phyloP scores from a whole-genome alignment of 768 basidiomycete genomes.

The Mrakia hoshinonis region DNA sequence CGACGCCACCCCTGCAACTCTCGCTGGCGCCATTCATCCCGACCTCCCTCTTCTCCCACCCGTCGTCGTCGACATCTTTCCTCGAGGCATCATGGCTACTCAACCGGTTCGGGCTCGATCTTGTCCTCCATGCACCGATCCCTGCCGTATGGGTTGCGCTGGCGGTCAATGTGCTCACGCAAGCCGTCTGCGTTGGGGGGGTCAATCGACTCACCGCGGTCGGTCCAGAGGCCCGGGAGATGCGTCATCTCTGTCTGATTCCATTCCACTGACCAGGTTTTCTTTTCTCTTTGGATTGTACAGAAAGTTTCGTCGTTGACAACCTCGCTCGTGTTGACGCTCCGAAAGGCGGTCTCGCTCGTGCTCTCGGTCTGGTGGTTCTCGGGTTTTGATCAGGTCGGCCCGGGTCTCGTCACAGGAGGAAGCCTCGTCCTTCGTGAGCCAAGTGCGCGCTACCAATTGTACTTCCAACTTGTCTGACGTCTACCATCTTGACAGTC shows the following conservation, averaged over 20 bases:
- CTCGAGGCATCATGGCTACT: neutral
- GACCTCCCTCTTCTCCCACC: neutral
- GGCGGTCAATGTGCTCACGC: constrained; percentile 57
- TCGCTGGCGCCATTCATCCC: constrained; percentile 25
- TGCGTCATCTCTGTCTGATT: neutral
- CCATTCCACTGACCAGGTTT: neutral
- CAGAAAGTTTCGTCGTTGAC: constrained; percentile 57
- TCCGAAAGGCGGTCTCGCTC: constrained; percentile 70
- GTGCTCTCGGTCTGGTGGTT: constrained; percentile 81
- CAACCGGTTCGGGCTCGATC: constrained; percentile 28
- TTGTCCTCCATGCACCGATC: constrained; percentile 28
- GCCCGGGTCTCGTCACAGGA: constrained; percentile 55
- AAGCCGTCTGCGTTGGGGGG: constrained; percentile 71
- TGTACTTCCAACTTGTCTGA: neutral
- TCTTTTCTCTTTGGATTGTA: neutral
- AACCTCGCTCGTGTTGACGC: constrained; percentile 69
- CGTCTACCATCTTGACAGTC: neutral
- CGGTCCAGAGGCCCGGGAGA: constrained; percentile 35
- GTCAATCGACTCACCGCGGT: constrained; percentile 76
- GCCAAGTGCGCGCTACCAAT: constrained; percentile 23
- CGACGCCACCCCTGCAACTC: constrained; percentile 13
- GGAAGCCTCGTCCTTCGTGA: constrained; percentile 60
- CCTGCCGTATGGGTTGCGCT: constrained; percentile 53
- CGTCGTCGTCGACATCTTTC: neutral
- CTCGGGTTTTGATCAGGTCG: constrained; percentile 54